Evolutionary conservation across 768 basidiomycete genomes (phyloP).

Genomic region (Mrakia gelida): DNA sequence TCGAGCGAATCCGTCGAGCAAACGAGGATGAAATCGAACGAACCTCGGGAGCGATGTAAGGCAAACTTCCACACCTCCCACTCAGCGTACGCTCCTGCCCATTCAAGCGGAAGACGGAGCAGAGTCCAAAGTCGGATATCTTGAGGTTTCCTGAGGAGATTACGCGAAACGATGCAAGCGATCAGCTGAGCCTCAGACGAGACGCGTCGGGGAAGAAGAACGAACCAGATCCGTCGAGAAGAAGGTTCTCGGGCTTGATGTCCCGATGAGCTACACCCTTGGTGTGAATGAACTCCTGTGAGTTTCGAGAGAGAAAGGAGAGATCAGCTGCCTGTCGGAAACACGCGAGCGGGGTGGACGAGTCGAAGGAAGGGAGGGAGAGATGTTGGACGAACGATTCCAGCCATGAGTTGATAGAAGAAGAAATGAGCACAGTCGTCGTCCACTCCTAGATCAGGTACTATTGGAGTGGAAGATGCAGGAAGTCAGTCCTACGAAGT

Average conservation of each 20-base stretch:
- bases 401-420: slow-evolving; percentile 76
- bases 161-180: not conserved
- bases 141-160: slow-evolving; percentile 56
- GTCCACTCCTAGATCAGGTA: slow-evolving; percentile 79
- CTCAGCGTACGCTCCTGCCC: slow-evolving; percentile 71
- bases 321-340: not conserved
- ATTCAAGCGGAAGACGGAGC: slow-evolving; percentile 81
- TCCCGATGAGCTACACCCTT: slow-evolving; percentile 95
- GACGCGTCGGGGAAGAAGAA: not conserved
- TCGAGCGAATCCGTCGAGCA: too few relatives aligned
- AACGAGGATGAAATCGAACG: slow-evolving; percentile 32
- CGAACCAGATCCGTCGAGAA: slow-evolving; percentile 72
- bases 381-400: slow-evolving; percentile 58
- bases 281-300: slow-evolving; percentile 72
- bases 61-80: slow-evolving; percentile 84
- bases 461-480: slow-evolving; percentile 48
- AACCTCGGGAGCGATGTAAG: slow-evolving; percentile 93
- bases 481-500: not conserved
- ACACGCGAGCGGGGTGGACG: slow-evolving; percentile 12
- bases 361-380: not conserved
- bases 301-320: not conserved
- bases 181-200: not conserved
- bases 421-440: slow-evolving; percentile 86
- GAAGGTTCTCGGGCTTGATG: slow-evolving; percentile 91
- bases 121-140: slow-evolving; percentile 92